Evolutionary conservation across 345 rosid genomes (phyloP), one percentile per base, ranked within the genome.

Genomic region (Trapa incisa): DNA sequence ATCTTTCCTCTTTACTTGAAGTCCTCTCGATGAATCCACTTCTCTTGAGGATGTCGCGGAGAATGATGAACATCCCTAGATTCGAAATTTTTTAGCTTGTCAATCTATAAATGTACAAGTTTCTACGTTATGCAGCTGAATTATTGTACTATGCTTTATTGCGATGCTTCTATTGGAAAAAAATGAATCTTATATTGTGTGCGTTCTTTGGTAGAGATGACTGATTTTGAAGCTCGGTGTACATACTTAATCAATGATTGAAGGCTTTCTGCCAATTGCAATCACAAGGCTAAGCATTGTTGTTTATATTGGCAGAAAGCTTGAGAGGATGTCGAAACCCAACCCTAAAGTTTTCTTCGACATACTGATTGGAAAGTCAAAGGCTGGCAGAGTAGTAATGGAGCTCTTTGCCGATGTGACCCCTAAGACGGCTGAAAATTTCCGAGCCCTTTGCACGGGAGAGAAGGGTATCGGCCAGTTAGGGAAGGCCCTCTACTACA

Each of bases 281-380:
- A 50, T n/a, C 29, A 22, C 29, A 22, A 22, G 29, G 29, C 29
- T 22, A 60, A 37, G 33, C 38, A 33, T 11, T 63, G 32, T 38
- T 29, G 35, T 41, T 64, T 7, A n/a, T 64, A 47, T 43, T 38
- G 48, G n/a, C 47, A 38, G 33, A 4, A 4, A 68, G 77, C 81
- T 79, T 75, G 65, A 38, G 54, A 45, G 47, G 53, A 67, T 68
- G 65, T 12, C 65, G 71, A 91, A 82, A 87, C 6, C 90, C 1
- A 89, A 86, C 75, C 96, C 92, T 0, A 89, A 81, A 76, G 91
- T 87, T 47, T 86, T 84, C 80, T 89, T 92, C 22, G 89, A 89
- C 72, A 84, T 89, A 37, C 64, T 85, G 72, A 82, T 89, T 11
- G 92, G 98, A 4, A 83, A 80, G 67, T 73, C 71, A 73, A 87